Conservation (phyloP, 2,329 filamentous ascomycete genomes). For the Hyphodiscus sp. region DNA sequence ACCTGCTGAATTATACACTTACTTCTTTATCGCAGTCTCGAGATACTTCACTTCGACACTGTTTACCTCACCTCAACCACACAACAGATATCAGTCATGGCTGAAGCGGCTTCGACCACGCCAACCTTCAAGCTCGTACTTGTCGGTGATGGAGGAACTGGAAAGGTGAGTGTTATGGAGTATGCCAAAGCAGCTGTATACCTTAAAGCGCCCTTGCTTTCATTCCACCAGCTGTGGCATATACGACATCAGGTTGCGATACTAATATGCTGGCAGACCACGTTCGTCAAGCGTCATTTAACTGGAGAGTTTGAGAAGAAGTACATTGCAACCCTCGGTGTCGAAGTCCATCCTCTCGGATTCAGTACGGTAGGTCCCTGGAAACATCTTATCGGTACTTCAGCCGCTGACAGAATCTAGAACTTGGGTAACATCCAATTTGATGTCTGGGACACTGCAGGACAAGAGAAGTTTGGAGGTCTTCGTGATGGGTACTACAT, state of each 20-base stretch:
- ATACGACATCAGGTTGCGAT: constrained; percentile 6
- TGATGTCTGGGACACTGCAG: constrained; percentile 98
- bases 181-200: background rate
- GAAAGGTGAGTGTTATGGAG: constrained; percentile 70
- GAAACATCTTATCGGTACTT: background rate
- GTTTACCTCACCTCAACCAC: constrained; percentile 22
- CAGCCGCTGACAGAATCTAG: constrained; percentile 33
- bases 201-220: constrained; percentile 13
- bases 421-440: constrained; percentile 97
- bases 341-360: constrained; percentile 96
- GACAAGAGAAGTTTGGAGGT: constrained; percentile 99
- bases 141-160: constrained; percentile 97
- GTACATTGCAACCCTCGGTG: constrained; percentile 99
- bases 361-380: constrained; percentile 84
- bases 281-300: constrained; percentile 99
- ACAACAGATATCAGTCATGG: constrained; percentile 48
- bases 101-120: constrained; percentile 43
- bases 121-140: constrained; percentile 99
- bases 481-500: constrained; percentile 99
- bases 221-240: constrained; percentile 18
- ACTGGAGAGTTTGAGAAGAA: constrained; percentile 99
- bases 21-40: constrained; percentile 20
- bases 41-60: constrained; percentile 11
- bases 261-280: constrained; percentile 60
- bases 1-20: constrained; percentile 11